A percentile compares a stretch with the other conserved stretches of the same genome.
Conservation (phyloP, 192 early-diverging fungal species). For the Chytriomyces sp. region DNA sequence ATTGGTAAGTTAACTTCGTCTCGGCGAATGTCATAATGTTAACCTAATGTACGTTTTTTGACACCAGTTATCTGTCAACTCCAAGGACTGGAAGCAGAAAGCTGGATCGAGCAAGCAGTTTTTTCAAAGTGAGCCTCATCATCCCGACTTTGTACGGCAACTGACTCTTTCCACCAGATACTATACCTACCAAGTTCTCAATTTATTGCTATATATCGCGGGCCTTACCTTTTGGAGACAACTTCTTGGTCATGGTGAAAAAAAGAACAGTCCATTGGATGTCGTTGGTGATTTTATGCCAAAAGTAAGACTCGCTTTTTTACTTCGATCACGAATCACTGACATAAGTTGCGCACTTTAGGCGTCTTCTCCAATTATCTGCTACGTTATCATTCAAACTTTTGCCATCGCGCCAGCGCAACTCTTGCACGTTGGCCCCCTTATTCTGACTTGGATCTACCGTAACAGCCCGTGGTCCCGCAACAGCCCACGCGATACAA, state of each 20-base stretch:
- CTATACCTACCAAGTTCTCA: constrained; percentile 59
- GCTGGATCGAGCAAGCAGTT: constrained; percentile 57
- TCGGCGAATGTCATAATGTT: not conserved
- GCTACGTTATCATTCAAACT: constrained; percentile 54
- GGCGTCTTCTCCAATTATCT: constrained; percentile 45
- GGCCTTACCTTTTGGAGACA: constrained; percentile 40
- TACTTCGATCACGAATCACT: not conserved
- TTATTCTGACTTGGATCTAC: constrained; percentile 51
- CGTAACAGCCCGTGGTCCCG: constrained; percentile 38
- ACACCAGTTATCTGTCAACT: constrained; percentile 49
- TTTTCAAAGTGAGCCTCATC: constrained; percentile 46
- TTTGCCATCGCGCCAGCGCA: constrained; percentile 51
- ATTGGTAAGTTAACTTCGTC: constrained; percentile 31
- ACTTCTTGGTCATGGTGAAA: constrained; percentile 20
- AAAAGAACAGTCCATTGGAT: constrained; percentile 35
- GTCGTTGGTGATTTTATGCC: constrained; percentile 46
- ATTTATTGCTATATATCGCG: constrained; percentile 52
- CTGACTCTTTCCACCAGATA: constrained; percentile 30
- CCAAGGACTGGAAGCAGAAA: constrained; percentile 57
- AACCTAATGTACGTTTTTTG: not conserved
- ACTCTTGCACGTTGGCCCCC: constrained; percentile 52
- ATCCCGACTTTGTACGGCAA: not conserved
- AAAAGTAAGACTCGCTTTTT: constrained; percentile 22
- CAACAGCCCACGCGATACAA: constrained; percentile 48
- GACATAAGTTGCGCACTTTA: constrained; percentile 20